Evolutionary conservation across 345 rosid genomes (phyloP).

Genomic region (Salix arbutifolia): DNA sequence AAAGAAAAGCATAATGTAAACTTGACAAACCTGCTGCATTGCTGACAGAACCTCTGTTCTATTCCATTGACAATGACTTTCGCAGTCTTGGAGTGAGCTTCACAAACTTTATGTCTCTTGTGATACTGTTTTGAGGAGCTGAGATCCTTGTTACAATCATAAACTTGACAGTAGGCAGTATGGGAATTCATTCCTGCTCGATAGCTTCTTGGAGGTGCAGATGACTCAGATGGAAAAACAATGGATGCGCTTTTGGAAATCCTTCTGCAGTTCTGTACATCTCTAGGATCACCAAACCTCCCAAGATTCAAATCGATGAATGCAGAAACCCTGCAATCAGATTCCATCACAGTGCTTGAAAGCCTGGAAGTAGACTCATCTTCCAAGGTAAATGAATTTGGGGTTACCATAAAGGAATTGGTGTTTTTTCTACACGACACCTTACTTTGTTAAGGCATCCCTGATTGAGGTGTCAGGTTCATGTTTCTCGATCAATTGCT

Average conservation of each 20-base stretch:
- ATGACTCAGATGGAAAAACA: constrained; percentile 10
- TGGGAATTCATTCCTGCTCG: constrained; percentile 21
- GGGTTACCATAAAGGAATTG: constrained; percentile 22
- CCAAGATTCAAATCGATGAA: constrained; percentile 70
- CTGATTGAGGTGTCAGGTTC: constrained; percentile 18
- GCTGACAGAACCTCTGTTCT: constrained; percentile 63
- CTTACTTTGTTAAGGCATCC: constrained; percentile 23
- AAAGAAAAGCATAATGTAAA: background rate
- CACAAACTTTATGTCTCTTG: constrained; percentile 58
- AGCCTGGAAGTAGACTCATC: constrained; percentile 39
- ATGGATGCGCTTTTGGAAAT: constrained; percentile 3
- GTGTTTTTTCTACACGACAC: constrained; percentile 22
- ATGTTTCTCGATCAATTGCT: constrained; percentile 28
- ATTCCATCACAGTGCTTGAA: constrained; percentile 38
- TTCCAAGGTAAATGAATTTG: constrained; percentile 28
- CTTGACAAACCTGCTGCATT: constrained; percentile 49
- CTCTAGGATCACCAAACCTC: constrained; percentile 44
- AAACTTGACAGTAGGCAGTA: constrained; percentile 44
- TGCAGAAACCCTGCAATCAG: constrained; percentile 36
- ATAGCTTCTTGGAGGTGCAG: constrained; percentile 10
- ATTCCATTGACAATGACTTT: constrained; percentile 50
- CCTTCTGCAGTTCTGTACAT: constrained; percentile 18
- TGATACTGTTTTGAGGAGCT: constrained; percentile 54
- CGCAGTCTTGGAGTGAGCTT: constrained; percentile 51
- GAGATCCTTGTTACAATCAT: constrained; percentile 54